Base-by-base conservation (phyloP, 129 eudicot species). In the Escallonia rubra region DNA sequence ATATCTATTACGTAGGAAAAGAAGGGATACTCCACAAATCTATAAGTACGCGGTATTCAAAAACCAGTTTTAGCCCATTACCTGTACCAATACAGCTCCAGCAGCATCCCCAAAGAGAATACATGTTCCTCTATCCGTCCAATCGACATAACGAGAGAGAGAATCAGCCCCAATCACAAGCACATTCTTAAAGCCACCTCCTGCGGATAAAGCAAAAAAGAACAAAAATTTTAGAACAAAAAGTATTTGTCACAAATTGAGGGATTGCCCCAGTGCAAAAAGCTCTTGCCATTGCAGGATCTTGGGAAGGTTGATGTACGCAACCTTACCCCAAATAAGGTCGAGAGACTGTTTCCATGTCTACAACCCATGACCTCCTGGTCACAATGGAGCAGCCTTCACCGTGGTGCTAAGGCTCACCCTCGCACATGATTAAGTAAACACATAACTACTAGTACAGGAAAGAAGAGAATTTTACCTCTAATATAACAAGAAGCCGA, bases 41-140 rank as follows among this genome's bases (percentile, higher is more conserved):
- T 40, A 57, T 16, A 7, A 52, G 14, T 7, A 3, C 4, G 3
- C 12, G 14, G 2, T 2, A 14, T 54, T 6, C n/a, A 7, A n/a
- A 14, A 56, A 16, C 34, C 5, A 1, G 4, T 14, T 68, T 87
- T 95, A 56, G 39, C 9, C 9, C 2, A 13, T 14, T 65, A 91
- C 97, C 94, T 91, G 96, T 46, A 91, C 86, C 71, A 91, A 63
- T 51, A 91, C 90, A 46, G 97, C 97, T 72, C 97, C 96, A 75
- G 97, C 97, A 81, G 82, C 97, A 85, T 91, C 97, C 65, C 96
- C 97, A 59, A 91, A 91, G 61, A 88, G 90, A 66, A 91, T 87
- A 63, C 97, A 91, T 5, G 94, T 79, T 62, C 94, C 94, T 84
- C 97, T 83, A 61, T 91, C 96, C 8, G 93, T 85, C 97, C 96